Evolutionary conservation across 306 rosid species (phyloP).

Genomic region (Cucumis hystrix): DNA sequence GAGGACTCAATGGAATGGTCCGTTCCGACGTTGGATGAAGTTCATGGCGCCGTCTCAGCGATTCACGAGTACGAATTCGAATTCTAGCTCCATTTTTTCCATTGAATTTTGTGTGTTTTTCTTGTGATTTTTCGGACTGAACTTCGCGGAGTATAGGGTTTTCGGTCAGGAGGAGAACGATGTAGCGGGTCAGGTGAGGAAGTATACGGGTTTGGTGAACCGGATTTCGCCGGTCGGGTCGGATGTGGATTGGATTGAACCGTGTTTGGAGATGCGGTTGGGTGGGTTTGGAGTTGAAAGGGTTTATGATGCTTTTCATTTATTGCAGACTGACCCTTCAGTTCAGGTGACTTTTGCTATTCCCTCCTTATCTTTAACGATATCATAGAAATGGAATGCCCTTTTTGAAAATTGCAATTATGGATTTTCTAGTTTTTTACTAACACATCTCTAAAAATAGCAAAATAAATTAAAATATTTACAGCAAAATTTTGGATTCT

Average conservation of each 20-base stretch:
- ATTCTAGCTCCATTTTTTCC: not conserved
- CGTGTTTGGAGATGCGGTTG: slow-evolving; percentile 24
- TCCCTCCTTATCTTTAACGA: not conserved
- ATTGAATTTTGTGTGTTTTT: not conserved
- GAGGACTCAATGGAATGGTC: slow-evolving; percentile 20
- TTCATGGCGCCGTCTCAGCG: slow-evolving; percentile 33
- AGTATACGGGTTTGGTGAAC: slow-evolving; percentile 12
- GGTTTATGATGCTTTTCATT: slow-evolving; percentile 49
- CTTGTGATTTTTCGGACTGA: not conserved
- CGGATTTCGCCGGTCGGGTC: slow-evolving; percentile 27
- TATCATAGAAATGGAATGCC: not conserved
- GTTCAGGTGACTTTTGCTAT: slow-evolving; percentile 39
- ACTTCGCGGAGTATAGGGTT: slow-evolving; percentile 20
- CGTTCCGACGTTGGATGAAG: slow-evolving; percentile 40
- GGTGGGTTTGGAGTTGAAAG: slow-evolving; percentile 18
- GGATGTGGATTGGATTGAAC: slow-evolving; percentile 52
- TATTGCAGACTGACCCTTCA: slow-evolving; percentile 54
- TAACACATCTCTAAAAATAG: too few species aligned
- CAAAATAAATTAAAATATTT: too few species aligned
- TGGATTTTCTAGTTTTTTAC: too few species aligned
- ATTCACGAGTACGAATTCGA: slow-evolving; percentile 26
- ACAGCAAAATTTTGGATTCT: too few species aligned
- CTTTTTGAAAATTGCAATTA: not conserved
- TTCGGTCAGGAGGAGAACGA: slow-evolving; percentile 35
- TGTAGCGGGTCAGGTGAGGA: slow-evolving; percentile 10